phyloP scores from a whole-genome alignment of 257 asterid species.

The Rhazya stricta region DNA sequence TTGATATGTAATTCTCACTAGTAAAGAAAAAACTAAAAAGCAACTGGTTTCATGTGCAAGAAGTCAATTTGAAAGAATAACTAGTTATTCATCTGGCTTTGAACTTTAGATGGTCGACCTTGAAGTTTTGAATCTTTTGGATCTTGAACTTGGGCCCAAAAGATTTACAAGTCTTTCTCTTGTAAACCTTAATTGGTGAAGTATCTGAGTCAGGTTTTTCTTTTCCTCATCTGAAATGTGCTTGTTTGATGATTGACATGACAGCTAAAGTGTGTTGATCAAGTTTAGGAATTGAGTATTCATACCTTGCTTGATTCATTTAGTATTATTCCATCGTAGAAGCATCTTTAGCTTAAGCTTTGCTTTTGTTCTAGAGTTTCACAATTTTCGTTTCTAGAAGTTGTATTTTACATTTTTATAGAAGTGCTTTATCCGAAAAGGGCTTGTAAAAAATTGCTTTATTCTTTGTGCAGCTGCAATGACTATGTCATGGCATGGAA shows the following conservation, averaged over 20 bases:
- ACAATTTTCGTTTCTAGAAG: background rate
- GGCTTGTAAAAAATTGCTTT: conserved; percentile 6
- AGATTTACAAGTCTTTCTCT: background rate
- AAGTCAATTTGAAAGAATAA: background rate
- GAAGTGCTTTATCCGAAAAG: background rate
- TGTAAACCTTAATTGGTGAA: background rate
- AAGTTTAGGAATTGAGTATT: background rate
- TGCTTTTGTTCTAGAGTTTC: background rate
- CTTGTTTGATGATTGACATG: background rate
- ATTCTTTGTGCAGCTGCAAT: conserved; percentile 64
- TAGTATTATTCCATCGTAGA: background rate
- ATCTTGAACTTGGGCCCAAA: background rate
- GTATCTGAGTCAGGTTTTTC: background rate
- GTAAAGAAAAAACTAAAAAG: background rate
- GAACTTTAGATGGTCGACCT: background rate
- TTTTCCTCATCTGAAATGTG: background rate
- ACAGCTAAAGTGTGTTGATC: no score
- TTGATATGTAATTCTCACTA: background rate
- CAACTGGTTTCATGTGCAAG: background rate
- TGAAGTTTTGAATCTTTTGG: background rate
- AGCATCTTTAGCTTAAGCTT: background rate
- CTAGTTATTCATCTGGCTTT: no score
- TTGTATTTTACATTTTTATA: background rate
- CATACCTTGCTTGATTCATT: background rate
- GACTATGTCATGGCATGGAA: conserved; percentile 98